Conservation (phyloP, 2,329 filamentous ascomycete species). For the Fusarium goolgardi region DNA sequence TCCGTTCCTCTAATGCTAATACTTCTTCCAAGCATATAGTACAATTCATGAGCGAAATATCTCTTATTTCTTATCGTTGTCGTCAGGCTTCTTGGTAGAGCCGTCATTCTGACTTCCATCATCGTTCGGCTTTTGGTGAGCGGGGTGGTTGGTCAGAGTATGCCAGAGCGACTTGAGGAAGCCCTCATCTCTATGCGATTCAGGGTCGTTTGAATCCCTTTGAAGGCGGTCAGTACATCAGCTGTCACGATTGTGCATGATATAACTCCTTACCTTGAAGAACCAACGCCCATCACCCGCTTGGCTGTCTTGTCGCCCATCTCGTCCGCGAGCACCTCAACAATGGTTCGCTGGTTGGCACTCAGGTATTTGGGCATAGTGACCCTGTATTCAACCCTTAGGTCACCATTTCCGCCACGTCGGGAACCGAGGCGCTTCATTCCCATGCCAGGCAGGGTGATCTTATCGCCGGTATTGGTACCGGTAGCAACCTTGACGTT, state of each 20-base stretch:
- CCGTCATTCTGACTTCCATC: conserved; percentile 40
- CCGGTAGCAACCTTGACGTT: conserved; percentile 92
- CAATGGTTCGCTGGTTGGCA: conserved; percentile 88
- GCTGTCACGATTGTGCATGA: background rate
- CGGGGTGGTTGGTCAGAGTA: conserved; percentile 81
- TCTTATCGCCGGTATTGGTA: conserved; percentile 90
- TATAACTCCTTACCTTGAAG: conserved; percentile 48
- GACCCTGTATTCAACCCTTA: conserved; percentile 95
- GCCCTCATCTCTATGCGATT: conserved; percentile 81
- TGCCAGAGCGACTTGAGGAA: conserved; percentile 96
- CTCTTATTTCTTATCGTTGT: conserved; percentile 52
- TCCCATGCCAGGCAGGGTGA: conserved; percentile 89
- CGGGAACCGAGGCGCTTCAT: conserved; percentile 86
- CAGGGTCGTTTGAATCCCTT: conserved; percentile 49
- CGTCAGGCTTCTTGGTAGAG: conserved; percentile 44
- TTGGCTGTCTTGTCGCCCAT: conserved; percentile 93
- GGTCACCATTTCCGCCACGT: conserved; percentile 77
- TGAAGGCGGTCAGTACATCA: conserved; percentile 15
- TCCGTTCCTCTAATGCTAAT: conserved; percentile 44
- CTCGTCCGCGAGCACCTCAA: conserved; percentile 97
- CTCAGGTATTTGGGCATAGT: conserved; percentile 94
- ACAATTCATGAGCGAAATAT: conserved; percentile 50
- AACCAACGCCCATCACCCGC: conserved; percentile 84
- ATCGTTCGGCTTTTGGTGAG: conserved; percentile 57
- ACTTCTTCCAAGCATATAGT: conserved; percentile 38